Conservation (phyloP, 176 grass and related monocot species). For the Oryza nivara region DNA sequence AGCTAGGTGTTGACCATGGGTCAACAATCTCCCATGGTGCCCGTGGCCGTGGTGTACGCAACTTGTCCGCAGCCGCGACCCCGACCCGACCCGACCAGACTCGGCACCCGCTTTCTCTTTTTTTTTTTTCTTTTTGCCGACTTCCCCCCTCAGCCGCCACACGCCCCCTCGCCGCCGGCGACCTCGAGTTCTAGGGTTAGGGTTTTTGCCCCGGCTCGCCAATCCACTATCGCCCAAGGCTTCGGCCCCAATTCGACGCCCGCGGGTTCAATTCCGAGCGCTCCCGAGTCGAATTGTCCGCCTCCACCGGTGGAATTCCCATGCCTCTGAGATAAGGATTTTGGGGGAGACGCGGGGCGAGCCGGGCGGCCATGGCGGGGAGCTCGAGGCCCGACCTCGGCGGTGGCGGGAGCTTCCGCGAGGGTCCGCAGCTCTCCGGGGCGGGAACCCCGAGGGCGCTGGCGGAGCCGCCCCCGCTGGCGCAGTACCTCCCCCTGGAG, state of each 20-base stretch:
- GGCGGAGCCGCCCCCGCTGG: constrained; percentile 47
- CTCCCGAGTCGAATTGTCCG: constrained; percentile 7
- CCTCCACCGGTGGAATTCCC: background rate
- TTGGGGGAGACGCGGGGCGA: background rate
- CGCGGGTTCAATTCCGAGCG: background rate
- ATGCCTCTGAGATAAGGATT: constrained; percentile 26
- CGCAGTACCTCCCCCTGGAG: constrained; percentile 66
- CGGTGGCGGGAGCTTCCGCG: constrained; percentile 50
- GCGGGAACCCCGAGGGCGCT: constrained; percentile 46
- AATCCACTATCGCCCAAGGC: background rate
- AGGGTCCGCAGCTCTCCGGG: constrained; percentile 37
- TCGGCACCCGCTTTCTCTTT: background rate
- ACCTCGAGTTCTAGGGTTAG: constrained; percentile 41
- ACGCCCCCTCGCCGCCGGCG: constrained; percentile 28
- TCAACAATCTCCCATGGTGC: background rate
- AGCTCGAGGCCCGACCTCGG: constrained; percentile 38
- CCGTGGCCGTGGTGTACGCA: no score
- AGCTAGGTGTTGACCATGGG: background rate
- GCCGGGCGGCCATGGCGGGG: constrained; percentile 41
- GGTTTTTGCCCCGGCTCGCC: constrained; percentile 17
- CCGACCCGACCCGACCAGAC: background rate
- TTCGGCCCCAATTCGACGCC: constrained; percentile 18
- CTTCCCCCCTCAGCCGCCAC: background rate
- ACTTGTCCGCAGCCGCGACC: background rate
- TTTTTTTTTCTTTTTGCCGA: background rate